These are phyloP conservation scores for Inga leiocalycina DNA, from an alignment of 306 rosid species.

Conservation along the genomic window DNA sequence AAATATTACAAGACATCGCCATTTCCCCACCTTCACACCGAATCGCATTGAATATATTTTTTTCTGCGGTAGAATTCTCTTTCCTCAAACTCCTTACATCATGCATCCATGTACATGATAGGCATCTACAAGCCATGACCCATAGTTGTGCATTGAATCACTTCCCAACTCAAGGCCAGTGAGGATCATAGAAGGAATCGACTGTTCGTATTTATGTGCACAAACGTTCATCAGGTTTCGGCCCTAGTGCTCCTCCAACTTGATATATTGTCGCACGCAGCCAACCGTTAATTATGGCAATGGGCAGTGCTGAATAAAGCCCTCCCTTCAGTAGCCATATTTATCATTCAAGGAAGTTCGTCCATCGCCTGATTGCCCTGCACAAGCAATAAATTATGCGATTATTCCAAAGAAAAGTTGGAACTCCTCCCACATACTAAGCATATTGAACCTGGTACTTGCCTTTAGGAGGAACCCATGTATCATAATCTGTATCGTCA, in stretches of 20 bases:
- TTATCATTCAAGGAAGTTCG: slow-evolving; percentile 80
- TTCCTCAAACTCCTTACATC: slow-evolving; percentile 11
- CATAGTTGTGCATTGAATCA: background rate
- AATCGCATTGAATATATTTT: background rate
- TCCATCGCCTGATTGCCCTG: slow-evolving; percentile 99
- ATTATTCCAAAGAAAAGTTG: slow-evolving; percentile 12
- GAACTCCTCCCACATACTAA: slow-evolving; percentile 1
- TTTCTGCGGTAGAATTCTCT: background rate
- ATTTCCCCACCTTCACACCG: background rate
- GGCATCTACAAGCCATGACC: slow-evolving; percentile 3
- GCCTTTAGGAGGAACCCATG: slow-evolving; percentile 98
- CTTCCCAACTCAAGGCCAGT: slow-evolving; percentile 11
- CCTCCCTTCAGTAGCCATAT: slow-evolving; percentile 68
- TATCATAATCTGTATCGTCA: slow-evolving; percentile 47
- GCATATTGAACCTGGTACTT: slow-evolving; percentile 28
- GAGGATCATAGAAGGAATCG: slow-evolving; percentile 17
- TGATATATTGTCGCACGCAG: background rate
- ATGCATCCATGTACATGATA: slow-evolving; percentile 8
- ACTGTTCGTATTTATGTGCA: background rate
- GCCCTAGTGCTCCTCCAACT: slow-evolving; percentile 17
- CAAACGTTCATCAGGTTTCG: slow-evolving; percentile 20
- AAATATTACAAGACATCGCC: background rate
- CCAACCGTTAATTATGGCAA: slow-evolving; percentile 7
- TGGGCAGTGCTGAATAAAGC: background rate
- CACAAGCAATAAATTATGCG: slow-evolving; percentile 32